Evolutionary conservation across 2,329 filamentous ascomycete genomes (phyloP).

Genomic region (Ophiostoma australiae): DNA sequence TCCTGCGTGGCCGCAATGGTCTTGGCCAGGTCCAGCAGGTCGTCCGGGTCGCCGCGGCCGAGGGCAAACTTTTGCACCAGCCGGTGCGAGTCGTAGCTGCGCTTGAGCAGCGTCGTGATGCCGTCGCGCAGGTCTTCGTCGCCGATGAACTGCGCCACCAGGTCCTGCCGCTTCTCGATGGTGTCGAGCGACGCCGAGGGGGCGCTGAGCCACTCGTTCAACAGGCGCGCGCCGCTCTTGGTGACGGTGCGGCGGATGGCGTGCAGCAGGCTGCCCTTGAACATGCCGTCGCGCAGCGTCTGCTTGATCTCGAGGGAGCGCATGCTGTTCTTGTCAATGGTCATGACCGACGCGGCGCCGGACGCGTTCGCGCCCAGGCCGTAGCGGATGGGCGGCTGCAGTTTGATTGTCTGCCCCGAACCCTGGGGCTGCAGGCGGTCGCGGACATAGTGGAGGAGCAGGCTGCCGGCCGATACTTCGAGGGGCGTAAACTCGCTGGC

Average conservation of each 20-base stretch:
- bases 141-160: conserved; percentile 70
- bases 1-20: conserved; percentile 72
- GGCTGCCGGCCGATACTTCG: conserved; percentile 72
- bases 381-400: conserved; percentile 75
- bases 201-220: conserved; percentile 74
- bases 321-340: conserved; percentile 87
- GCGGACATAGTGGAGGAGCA: conserved; percentile 79
- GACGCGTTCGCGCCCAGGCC: not conserved
- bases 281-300: conserved; percentile 73
- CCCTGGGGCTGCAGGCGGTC: conserved; percentile 57
- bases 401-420: conserved; percentile 65
- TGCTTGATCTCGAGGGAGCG: conserved; percentile 82
- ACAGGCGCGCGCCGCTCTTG: conserved; percentile 78
- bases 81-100: conserved; percentile 79
- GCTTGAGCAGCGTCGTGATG: conserved; percentile 61
- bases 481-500: conserved; percentile 55
- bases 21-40: conserved; percentile 74
- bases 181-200: conserved; percentile 80
- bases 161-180: conserved; percentile 74
- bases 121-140: conserved; percentile 64
- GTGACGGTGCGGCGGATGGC: conserved; percentile 86
- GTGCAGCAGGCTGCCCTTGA: conserved; percentile 81
- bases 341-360: conserved; percentile 71
- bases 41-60: conserved; percentile 85
- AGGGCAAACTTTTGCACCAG: conserved; percentile 92